Evolutionary conservation across 441 rosid genomes (phyloP), one percentile per base, ranked within the genome.

Genomic region (Populus hybrid): DNA sequence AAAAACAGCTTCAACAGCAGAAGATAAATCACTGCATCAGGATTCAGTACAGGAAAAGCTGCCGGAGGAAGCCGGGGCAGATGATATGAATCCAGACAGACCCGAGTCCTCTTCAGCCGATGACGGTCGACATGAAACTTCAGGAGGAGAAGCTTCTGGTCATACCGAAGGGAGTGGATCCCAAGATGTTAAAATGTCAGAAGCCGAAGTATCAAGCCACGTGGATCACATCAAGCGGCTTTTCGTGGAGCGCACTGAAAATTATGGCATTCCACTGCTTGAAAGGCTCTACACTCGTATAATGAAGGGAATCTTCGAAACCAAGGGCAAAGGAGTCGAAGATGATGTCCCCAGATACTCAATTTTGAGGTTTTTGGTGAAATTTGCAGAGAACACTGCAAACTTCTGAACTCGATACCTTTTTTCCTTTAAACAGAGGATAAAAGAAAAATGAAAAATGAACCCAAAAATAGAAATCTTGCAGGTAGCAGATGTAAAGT

Each of bases 281-380:
- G 99, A 97, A 86, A 91, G 92, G 88, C 87, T 93, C 1, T 95
- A 97, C 76, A 86, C 92, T 0, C 88, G 93, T 16, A 77, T 95
- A 77, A 89, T 95, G 90, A 97, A 92, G 82, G 91, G 90, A 24
- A 88, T 90, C 75, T 90, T 92, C 30, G 90, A 87, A 81, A 81
- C 84, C 59, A 85, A 85, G 83, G 89, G 84, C 72, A 77, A 73
- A 81, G 86, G 85, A 77, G 79, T 76, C 64, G 84, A 35, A 77
- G 89, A 88, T 40, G 89, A 88, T 40, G 85, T 84, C 64, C 90
- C 89, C 74, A 92, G 81, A 87, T 80, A 82, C 80, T 88, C 96
- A 83, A 85, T 93, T 92, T 91, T 97, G 97, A 89, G 88, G 88
- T 26, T 26, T 26, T 26, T 26, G 28, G 28, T 26, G 28, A 26